Percentiles rank a stretch among this genome's conserved stretches.
These are phyloP conservation scores for Alternaria arbusti DNA, from an alignment of 2,329 filamentous ascomycete genomes.

Conservation along the genomic window DNA sequence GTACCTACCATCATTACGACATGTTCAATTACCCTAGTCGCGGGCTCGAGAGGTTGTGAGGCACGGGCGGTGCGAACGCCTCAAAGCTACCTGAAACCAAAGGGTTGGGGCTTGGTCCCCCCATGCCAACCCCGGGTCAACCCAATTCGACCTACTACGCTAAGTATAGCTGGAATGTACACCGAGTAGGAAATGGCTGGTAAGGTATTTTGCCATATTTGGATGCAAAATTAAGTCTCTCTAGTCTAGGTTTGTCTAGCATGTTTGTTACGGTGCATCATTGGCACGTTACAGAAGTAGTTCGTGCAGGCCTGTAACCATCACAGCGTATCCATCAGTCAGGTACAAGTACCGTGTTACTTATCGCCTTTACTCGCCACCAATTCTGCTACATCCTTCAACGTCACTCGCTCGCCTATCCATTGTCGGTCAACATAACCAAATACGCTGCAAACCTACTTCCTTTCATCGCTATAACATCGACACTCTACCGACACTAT, in stretches of 20 bases:
- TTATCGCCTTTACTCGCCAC: slow-evolving; percentile 17
- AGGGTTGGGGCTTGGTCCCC: slow-evolving; percentile 36
- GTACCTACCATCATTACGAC: slow-evolving; percentile 24
- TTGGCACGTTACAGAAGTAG: slow-evolving; percentile 34
- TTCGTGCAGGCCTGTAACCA: slow-evolving; percentile 30
- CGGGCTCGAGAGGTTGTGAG: slow-evolving; percentile 19
- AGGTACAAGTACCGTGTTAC: slow-evolving; percentile 31
- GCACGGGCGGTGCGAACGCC: slow-evolving; percentile 23
- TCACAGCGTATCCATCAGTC: slow-evolving; percentile 20
- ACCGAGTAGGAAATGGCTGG: slow-evolving; percentile 41
- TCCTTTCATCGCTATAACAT: slow-evolving; percentile 37
- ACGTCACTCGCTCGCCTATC: slow-evolving; percentile 17
- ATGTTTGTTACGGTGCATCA: slow-evolving; percentile 42
- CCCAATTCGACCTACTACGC: slow-evolving; percentile 19
- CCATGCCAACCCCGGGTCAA: slow-evolving; percentile 38
- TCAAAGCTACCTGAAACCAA: slow-evolving; percentile 33
- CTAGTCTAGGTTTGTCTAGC: slow-evolving; percentile 41
- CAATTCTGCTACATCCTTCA: slow-evolving; percentile 18
- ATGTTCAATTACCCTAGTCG: slow-evolving; percentile 33
- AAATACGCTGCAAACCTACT: slow-evolving; percentile 33
- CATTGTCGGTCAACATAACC: slow-evolving; percentile 20
- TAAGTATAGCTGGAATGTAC: slow-evolving; percentile 48
- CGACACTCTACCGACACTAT: slow-evolving; percentile 29
- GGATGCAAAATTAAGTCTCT: slow-evolving; percentile 44
- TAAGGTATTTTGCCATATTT: slow-evolving; percentile 32